Percentiles rank a stretch among this genome's conserved stretches.
These are phyloP conservation scores for Thyridium curvatum DNA, from an alignment of 2,329 filamentous ascomycete species.

Conservation along the genomic window DNA sequence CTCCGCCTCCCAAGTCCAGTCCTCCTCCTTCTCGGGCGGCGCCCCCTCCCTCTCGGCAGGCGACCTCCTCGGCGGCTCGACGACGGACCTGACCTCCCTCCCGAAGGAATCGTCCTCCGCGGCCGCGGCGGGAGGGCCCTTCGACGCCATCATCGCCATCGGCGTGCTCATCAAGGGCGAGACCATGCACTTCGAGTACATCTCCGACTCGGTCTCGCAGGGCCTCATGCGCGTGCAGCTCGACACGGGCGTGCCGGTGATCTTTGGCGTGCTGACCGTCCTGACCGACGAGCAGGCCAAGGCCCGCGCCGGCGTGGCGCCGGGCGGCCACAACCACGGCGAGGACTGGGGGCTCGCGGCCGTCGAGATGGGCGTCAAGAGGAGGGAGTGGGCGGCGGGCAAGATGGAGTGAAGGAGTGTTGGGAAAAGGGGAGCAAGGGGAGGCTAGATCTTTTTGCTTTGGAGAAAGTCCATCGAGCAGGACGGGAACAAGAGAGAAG, in stretches of 20 bases:
- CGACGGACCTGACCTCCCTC: constrained; percentile 58
- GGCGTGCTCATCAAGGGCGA: constrained; percentile 97
- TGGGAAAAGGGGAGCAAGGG: too few relatives aligned
- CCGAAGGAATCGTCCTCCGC: constrained; percentile 22
- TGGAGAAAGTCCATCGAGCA: too few relatives aligned
- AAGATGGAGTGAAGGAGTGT: constrained; percentile 42
- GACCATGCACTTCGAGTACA: constrained; percentile 99
- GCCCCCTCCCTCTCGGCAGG: constrained; percentile 57
- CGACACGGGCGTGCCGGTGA: constrained; percentile 80
- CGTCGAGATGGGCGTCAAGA: constrained; percentile 89
- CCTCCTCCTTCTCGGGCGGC: constrained; percentile 49
- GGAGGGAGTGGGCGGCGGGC: constrained; percentile 74
- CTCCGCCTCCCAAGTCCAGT: constrained; percentile 80
- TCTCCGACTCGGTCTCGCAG: constrained; percentile 82
- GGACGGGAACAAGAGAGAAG: too few relatives aligned
- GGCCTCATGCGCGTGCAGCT: constrained; percentile 93
- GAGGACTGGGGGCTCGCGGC: constrained; percentile 94
- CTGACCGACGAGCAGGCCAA: constrained; percentile 82
- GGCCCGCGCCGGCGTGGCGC: constrained; percentile 71
- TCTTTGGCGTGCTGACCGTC: constrained; percentile 89
- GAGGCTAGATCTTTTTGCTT: too few relatives aligned
- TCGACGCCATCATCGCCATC: constrained; percentile 92
- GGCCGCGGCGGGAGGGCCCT: constrained; percentile 46
- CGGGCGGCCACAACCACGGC: constrained; percentile 79
- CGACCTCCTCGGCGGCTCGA: constrained; percentile 66